phyloP scores from a whole-genome alignment of 345 rosid genomes.

The Corymbia maculata region DNA sequence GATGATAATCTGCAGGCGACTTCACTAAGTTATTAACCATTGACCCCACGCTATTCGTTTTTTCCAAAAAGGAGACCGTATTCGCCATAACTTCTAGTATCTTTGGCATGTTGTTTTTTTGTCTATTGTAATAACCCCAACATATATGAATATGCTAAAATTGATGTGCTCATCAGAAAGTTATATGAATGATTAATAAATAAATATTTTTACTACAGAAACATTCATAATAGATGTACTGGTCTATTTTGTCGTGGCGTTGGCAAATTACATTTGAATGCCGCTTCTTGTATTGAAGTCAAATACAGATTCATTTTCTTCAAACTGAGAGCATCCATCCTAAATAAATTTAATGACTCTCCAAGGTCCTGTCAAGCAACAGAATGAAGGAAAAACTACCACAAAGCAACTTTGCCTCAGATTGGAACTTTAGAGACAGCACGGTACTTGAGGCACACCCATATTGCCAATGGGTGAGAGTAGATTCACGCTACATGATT shows the following conservation, averaged over 20 bases:
- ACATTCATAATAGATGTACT: background rate
- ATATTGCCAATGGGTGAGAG: background rate
- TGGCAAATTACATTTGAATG: background rate
- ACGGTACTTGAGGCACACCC: background rate
- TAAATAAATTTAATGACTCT: background rate
- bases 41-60: too few species aligned
- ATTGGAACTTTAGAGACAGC: background rate
- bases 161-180: too few species aligned
- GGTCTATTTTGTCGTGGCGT: background rate
- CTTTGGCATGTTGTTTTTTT: too few species aligned
- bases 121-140: too few species aligned
- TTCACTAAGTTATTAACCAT: too few species aligned
- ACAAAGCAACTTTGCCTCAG: background rate
- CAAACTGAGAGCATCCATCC: background rate
- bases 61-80: too few species aligned
- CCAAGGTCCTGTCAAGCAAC: background rate
- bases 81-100: too few species aligned
- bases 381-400: background rate
- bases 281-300: background rate
- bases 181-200: too few species aligned
- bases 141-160: too few species aligned
- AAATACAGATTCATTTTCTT: background rate
- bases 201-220: background rate
- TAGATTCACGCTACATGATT: background rate
- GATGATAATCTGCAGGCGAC: too few species aligned